phyloP scores from a whole-genome alignment of 129 eudicot genomes.

The Lonicera japonica region DNA sequence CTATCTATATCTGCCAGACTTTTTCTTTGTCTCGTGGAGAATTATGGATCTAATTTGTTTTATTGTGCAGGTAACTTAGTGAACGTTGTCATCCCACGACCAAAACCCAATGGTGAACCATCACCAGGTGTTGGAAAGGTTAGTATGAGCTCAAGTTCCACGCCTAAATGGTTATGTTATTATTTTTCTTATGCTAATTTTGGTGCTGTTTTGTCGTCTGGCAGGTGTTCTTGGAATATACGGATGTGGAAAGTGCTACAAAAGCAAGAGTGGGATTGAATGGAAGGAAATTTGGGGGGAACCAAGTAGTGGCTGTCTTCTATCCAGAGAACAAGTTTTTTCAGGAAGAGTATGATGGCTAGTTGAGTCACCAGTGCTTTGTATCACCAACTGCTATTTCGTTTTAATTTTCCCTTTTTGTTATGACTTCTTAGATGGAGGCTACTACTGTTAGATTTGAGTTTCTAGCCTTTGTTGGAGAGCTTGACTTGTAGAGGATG shows the following conservation, averaged over 20 bases:
- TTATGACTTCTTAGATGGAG: not conserved
- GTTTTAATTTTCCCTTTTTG: too few species aligned
- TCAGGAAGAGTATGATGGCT: conserved; percentile 76
- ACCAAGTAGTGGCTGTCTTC: conserved; percentile 78
- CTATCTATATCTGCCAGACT: not conserved
- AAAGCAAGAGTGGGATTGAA: conserved; percentile 77
- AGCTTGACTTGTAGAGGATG: too few species aligned
- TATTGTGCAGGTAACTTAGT: conserved; percentile 61
- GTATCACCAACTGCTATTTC: not conserved
- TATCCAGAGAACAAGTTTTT: conserved; percentile 73
- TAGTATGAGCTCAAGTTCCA: conserved; percentile 16
- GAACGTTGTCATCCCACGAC: conserved; percentile 88
- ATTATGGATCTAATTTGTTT: conserved; percentile 9
- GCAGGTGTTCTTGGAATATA: conserved; percentile 89
- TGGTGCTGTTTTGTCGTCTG: not conserved
- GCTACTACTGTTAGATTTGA: too few species aligned
- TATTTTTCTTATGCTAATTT: not conserved
- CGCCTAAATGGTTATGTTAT: not conserved
- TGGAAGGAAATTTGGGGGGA: conserved; percentile 93
- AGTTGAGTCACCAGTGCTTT: not conserved
- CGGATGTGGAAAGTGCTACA: conserved; percentile 56
- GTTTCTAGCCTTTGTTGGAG: too few species aligned
- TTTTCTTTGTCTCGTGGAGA: not conserved
- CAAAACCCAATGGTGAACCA: conserved; percentile 68
- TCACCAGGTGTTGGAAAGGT: conserved; percentile 94